Evolutionary conservation across 169 alveolate genomes (phyloP).

Genomic region (Theileria orientalis): DNA sequence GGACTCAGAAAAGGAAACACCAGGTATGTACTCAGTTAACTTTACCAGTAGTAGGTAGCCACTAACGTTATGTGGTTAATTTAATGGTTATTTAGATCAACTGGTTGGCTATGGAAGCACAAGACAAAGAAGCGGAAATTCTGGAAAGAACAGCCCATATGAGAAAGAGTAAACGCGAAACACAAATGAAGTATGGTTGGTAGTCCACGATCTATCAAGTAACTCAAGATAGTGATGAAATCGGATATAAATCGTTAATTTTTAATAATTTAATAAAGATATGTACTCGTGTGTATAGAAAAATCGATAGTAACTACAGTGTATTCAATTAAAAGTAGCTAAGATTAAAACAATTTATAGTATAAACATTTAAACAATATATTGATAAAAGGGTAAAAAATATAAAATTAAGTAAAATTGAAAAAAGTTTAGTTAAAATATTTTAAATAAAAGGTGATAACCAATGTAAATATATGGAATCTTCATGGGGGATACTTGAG

Average conservation of each 20-base stretch:
- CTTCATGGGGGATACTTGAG: too few relatives aligned
- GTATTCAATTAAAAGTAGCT: not conserved
- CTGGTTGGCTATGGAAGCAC: slow-evolving; percentile 85
- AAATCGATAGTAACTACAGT: not conserved
- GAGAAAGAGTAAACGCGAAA: slow-evolving; percentile 73
- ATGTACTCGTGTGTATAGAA: not conserved
- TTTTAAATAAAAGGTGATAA: too few relatives aligned
- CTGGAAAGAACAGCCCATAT: slow-evolving; percentile 75
- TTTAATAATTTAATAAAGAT: not conserved
- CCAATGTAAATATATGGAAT: too few relatives aligned
- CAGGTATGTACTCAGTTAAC: slow-evolving; percentile 36
- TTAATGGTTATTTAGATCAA: slow-evolving; percentile 64
- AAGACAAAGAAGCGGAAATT: slow-evolving; percentile 79
- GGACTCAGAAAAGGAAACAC: slow-evolving; percentile 56
- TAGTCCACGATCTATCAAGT: slow-evolving; percentile 9
- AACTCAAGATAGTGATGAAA: not conserved
- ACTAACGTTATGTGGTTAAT: not conserved
- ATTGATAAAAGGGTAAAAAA: too few relatives aligned
- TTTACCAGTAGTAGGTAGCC: not conserved
- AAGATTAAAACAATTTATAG: not conserved
- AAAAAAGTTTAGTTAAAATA: too few relatives aligned
- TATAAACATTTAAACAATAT: not conserved
- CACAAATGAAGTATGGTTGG: slow-evolving; percentile 85
- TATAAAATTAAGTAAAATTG: too few relatives aligned
- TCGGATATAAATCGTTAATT: not conserved